phyloP scores from a whole-genome alignment of 2,329 filamentous ascomycete species.

The Rutstroemia sp. region DNA sequence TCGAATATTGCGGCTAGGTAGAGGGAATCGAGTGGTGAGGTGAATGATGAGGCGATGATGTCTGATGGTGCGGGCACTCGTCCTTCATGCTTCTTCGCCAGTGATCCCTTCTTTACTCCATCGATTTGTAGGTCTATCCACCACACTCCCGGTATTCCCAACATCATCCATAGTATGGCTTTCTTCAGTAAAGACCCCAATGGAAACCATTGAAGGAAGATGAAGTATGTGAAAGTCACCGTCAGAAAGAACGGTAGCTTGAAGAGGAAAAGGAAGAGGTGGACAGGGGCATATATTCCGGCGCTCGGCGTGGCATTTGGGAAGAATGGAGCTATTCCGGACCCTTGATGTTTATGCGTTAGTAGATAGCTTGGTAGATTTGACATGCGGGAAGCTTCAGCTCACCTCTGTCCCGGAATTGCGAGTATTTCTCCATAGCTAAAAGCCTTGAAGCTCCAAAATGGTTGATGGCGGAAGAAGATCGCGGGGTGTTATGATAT shows the following conservation, averaged over 20 bases:
- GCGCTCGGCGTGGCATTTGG: conserved; percentile 64
- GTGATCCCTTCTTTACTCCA: conserved; percentile 84
- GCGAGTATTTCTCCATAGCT: conserved; percentile 67
- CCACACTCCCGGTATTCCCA: conserved; percentile 89
- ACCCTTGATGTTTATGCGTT: conserved; percentile 49
- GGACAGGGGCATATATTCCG: conserved; percentile 54
- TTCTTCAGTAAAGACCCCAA: conserved; percentile 66
- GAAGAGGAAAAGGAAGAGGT: conserved; percentile 68
- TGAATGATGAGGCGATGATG: conserved; percentile 85
- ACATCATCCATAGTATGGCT: conserved; percentile 76
- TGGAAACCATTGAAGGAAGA: conserved; percentile 76
- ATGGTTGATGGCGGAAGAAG: not conserved
- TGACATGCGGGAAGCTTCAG: conserved; percentile 1
- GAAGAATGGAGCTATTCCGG: conserved; percentile 93
- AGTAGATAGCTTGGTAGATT: conserved; percentile 13
- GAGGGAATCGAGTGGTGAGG: conserved; percentile 84
- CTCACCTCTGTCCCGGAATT: conserved; percentile 65
- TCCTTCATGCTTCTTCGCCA: conserved; percentile 64
- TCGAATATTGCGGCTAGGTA: conserved; percentile 96
- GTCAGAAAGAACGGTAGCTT: conserved; percentile 72
- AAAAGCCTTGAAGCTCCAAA: not conserved
- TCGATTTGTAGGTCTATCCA: conserved; percentile 99
- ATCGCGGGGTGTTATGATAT: not conserved
- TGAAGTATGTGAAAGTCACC: conserved; percentile 64
- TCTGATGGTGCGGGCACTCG: conserved; percentile 72